phyloP scores from a whole-genome alignment of 371 early-diverging fungal species.

The Lichtheimia ramosa region DNA sequence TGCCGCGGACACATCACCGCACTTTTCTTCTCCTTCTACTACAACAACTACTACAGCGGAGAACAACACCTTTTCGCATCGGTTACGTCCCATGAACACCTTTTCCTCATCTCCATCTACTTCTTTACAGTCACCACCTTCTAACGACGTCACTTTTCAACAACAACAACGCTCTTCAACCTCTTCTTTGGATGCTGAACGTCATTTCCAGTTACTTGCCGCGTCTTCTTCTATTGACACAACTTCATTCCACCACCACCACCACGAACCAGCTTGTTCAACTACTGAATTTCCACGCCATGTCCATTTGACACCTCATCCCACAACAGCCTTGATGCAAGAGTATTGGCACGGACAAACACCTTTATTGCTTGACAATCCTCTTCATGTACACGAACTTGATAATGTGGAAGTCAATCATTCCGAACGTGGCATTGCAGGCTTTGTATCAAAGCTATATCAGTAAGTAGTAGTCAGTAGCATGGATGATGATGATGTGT shows the following conservation, averaged over 20 bases:
- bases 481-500: not conserved
- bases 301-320: not conserved
- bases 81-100: constrained; percentile 2
- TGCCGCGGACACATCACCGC: constrained; percentile 12
- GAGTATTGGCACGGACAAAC: constrained; percentile 18
- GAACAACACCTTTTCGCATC: not conserved
- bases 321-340: constrained; percentile 5
- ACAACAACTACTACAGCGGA: not conserved
- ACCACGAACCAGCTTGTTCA: too few relatives aligned
- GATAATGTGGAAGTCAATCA: constrained; percentile 10
- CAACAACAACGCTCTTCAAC: not conserved
- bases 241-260: too few relatives aligned
- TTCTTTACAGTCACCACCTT: constrained; percentile 2
- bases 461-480: too few relatives aligned
- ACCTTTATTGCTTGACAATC: constrained; percentile 4
- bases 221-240: constrained; percentile 3
- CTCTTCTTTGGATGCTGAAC: constrained; percentile 2
- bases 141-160: not conserved
- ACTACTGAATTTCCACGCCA: not conserved
- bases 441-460: constrained; percentile 51
- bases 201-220: constrained; percentile 2
- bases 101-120: constrained; percentile 7
- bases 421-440: constrained; percentile 47
- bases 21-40: constrained; percentile 1
- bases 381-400: constrained; percentile 2